phyloP scores from a whole-genome alignment of 2,329 filamentous ascomycete genomes.

The Uncinocarpus reesii region DNA sequence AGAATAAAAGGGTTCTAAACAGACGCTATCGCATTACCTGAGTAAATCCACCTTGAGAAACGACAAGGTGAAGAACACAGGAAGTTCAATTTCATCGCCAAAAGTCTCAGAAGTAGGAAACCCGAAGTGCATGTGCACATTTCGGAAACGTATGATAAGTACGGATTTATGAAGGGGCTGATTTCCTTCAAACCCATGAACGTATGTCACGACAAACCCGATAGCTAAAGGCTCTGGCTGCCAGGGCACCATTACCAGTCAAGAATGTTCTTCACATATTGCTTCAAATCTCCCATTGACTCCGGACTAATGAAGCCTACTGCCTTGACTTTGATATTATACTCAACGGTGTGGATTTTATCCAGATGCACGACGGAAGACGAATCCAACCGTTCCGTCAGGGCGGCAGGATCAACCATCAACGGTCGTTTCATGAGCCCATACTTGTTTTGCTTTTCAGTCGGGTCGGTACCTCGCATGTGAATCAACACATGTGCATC shows the following conservation, averaged over 20 bases:
- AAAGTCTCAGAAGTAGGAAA: too few relatives aligned
- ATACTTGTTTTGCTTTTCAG: constrained; percentile 20
- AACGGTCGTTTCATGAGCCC: constrained; percentile 32
- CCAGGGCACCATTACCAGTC: not conserved
- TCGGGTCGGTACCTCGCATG: constrained; percentile 19
- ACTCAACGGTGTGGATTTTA: constrained; percentile 35
- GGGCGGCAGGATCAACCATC: constrained; percentile 22
- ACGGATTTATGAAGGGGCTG: too few relatives aligned
- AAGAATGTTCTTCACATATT: not conserved
- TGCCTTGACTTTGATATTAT: constrained; percentile 35
- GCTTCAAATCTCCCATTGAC: constrained; percentile 18
- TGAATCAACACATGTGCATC: constrained; percentile 34
- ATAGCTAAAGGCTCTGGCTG: not conserved
- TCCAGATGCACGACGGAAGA: constrained; percentile 35
- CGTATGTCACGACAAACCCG: not conserved
- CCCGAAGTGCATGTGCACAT: too few relatives aligned
- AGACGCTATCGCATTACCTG: too few relatives aligned
- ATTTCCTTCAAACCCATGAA: not conserved
- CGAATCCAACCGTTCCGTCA: constrained; percentile 21
- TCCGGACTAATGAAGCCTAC: constrained; percentile 27
- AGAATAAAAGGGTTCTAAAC: too few relatives aligned
- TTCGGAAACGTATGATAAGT: too few relatives aligned
- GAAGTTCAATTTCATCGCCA: too few relatives aligned
- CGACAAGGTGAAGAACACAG: too few relatives aligned
- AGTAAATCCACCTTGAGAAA: too few relatives aligned